These are phyloP conservation scores for Epichloe glyceriae DNA, from an alignment of 2,329 filamentous ascomycete genomes.

Conservation along the genomic window DNA sequence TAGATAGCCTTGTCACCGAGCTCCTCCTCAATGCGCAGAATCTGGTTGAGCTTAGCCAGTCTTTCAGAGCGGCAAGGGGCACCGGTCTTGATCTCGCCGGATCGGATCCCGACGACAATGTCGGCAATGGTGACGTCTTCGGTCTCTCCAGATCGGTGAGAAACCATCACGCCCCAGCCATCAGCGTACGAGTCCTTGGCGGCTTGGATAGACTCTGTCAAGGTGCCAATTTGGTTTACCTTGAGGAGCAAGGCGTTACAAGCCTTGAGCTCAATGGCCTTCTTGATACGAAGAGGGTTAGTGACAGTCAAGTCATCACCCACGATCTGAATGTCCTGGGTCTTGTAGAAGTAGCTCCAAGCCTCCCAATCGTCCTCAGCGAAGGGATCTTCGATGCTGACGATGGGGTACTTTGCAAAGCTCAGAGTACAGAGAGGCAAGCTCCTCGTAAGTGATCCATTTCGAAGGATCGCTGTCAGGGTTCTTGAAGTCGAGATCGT, in stretches of 20 bases:
- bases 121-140: constrained; percentile 99
- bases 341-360: constrained; percentile 99
- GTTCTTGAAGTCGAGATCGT: constrained; percentile 99
- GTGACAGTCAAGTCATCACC: constrained; percentile 98
- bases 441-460: constrained; percentile 98
- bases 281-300: constrained; percentile 98
- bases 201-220: constrained; percentile 97
- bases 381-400: constrained; percentile 98
- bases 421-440: constrained; percentile 79
- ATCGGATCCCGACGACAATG: constrained; percentile 89
- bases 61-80: constrained; percentile 93
- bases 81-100: constrained; percentile 98
- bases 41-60: constrained; percentile 99
- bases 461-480: constrained; percentile 89
- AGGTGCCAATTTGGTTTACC: constrained; percentile 99
- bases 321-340: constrained; percentile 94
- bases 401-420: constrained; percentile 92
- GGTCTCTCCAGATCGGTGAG: constrained; percentile 97
- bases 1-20: constrained; percentile 84
- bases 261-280: constrained; percentile 97
- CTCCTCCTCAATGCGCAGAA: constrained; percentile 99
- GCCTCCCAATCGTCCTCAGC: constrained; percentile 99
- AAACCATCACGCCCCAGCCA: constrained; percentile 98
- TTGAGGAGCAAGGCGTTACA: constrained; percentile 97
- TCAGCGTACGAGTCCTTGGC: constrained; percentile 96